These are phyloP conservation scores for Cryphonectria nitschkei DNA, from an alignment of 2,329 filamentous ascomycete species.

Conservation along the genomic window DNA sequence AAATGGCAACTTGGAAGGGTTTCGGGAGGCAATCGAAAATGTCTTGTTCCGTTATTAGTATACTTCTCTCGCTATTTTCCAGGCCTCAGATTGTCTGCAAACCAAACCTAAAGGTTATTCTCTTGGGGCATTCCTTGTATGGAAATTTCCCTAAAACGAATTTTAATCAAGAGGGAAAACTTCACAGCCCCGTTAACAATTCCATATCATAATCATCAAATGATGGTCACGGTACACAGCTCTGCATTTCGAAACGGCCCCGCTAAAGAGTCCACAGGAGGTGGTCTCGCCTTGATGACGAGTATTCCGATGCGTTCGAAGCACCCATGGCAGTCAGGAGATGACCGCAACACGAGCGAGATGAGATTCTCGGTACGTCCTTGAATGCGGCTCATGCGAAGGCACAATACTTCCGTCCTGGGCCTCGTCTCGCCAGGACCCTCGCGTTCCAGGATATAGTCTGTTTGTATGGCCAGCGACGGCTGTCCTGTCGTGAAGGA, in stretches of 20 bases:
- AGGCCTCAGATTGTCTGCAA: neutral
- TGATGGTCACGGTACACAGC: neutral
- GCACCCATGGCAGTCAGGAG: neutral
- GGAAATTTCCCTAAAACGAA: neutral
- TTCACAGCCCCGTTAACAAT: neutral
- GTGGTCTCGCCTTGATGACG: neutral
- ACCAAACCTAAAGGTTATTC: neutral
- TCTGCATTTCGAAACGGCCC: neutral
- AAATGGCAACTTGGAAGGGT: neutral
- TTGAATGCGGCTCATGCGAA: slow-evolving; percentile 10
- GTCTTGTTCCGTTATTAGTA: neutral
- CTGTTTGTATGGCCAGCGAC: neutral
- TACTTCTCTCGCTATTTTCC: neutral
- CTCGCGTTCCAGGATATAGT: neutral
- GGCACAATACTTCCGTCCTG: neutral
- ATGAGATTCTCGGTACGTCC: neutral
- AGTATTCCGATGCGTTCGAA: slow-evolving; percentile 2
- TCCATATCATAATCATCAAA: neutral
- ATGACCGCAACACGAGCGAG: neutral
- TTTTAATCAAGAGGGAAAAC: no score
- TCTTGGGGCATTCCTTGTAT: neutral
- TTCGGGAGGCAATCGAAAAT: neutral
- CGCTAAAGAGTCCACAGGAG: neutral
- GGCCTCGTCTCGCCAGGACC: neutral
- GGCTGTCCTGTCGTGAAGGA: neutral